Conservation (phyloP, 2,329 filamentous ascomycete species). For the Fusarium sarcochroum region DNA sequence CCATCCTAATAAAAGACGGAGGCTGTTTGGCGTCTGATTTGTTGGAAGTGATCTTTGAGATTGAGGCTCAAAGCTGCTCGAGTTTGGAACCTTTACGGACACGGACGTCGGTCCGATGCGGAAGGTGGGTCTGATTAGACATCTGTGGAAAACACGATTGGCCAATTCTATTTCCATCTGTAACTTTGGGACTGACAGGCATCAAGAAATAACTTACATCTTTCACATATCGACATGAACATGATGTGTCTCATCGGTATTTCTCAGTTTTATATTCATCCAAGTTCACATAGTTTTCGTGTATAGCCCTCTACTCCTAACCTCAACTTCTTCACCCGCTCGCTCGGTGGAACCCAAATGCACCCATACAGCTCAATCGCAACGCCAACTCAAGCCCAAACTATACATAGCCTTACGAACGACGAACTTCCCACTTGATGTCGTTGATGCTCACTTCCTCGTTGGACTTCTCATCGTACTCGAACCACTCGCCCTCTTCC, state of each 20-base stretch:
- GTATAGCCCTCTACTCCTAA: background rate
- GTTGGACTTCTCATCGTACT: slow-evolving; percentile 94
- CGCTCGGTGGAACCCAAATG: background rate
- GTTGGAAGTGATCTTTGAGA: slow-evolving; percentile 1
- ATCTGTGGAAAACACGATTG: slow-evolving; percentile 9
- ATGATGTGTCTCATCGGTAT: background rate
- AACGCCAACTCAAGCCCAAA: background rate
- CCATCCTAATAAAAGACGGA: slow-evolving; percentile 21
- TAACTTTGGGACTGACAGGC: background rate
- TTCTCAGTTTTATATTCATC: background rate
- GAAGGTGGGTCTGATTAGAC: slow-evolving; percentile 25
- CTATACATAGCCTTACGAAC: slow-evolving; percentile 64
- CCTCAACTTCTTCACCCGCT: background rate
- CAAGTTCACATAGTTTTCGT: background rate
- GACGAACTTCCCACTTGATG: slow-evolving; percentile 85
- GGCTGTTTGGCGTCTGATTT: background rate
- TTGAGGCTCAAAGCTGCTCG: slow-evolving; percentile 8
- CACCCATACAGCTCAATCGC: background rate
- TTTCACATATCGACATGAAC: slow-evolving; percentile 5
- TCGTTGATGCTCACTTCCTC: slow-evolving; percentile 96
- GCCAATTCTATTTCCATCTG: background rate
- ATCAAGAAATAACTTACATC: background rate
- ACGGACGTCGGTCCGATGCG: background rate
- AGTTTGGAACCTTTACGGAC: slow-evolving; percentile 33
- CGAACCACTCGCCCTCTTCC: slow-evolving; percentile 94